Evolutionary conservation across 164 flowering plant species (phyloP), one percentile per base, ranked within the genome.

Genomic region (Magnolia changhungtana): DNA sequence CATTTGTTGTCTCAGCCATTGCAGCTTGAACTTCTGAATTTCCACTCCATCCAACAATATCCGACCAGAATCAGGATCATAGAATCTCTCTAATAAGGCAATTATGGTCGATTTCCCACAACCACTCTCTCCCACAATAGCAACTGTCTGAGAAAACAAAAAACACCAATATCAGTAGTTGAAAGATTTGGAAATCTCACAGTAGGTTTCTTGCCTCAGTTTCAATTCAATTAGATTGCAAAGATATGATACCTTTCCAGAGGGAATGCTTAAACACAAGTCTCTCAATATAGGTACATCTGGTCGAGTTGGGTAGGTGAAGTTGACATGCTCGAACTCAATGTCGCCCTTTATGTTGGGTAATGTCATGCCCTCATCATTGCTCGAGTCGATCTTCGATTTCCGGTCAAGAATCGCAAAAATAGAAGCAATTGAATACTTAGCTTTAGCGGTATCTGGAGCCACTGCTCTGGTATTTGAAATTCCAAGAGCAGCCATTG

Each of bases 71-170:
- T 86, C 88, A 9, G 94, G 95, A 78, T 89, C 82, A 31, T 90
- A 93, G 74, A 93, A 91, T 68, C 97, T 86, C 82, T 91, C 88
- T 14, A 91, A 79, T 16, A 92, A 81, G 80, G 89, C 82, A 4
- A 91, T 90, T 0, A 89, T 85, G 6, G 95, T 91, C 9, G 94
- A 91, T 67, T 92, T 92, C 49, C 97, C 95, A 59, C 92, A 85
- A 0, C 95, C 95, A 78, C 93, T 91, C 75, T 91, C 95, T 63
- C 97, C 95, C 11, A 93, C 97, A 19, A 91, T 87, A 14, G 94
- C 95, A 52, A 91, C 89, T 8, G 91, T 89, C 95, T 90, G 83
- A 78, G 82, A 29, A 80, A 20, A 64, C 8, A 1, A 75, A 20
- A 24, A 61, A 37, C 45, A 5, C 45, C 45, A 37, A 37, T 37